Evolutionary conservation across 73 alveolate genomes (phyloP), one percentile per base, ranked within the genome.

Genomic region (Diophrys sp.): DNA sequence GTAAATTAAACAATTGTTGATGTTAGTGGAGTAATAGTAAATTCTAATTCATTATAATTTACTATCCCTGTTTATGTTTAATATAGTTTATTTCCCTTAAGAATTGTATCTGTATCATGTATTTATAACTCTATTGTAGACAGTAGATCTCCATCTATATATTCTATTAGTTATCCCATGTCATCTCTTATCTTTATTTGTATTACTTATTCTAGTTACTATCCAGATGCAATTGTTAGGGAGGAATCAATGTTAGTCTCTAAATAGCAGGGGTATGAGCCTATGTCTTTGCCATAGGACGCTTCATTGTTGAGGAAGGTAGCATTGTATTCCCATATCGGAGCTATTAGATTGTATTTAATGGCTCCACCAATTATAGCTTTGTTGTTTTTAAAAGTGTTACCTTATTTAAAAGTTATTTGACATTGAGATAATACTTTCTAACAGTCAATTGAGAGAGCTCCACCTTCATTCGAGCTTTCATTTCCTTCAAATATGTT

Each of bases 311-410:
- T 70, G 8, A 26, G 18, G 24, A 70, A 70, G 18, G 77, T 70
- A 5, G 8, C 57, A 14, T 70, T 28, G 8, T 28, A 8, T 5
- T 24, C 24, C 62, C 62, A 44, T 26, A 5, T 29, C 56, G 77
- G 77, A 2, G 5, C 5, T 25, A 27, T 14, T 14, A n/a, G 31
- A 29, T 70, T 28, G 24, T 70, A 28, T 5, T 70, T 24, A 5
- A 70, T 28, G 8, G 77, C 77, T 28, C 77, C 77, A 24, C 77
- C 77, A n/a, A 14, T 24, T 5, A 70, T 18, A n/a, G 54, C 77
- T 70, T 2, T 24, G 31, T 70, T 70, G 24, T 31, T 70, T 28
- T 27, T 11, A 70, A 70, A 70, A 5, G n/a, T 44, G 18, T 44
- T 44, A 44, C 5, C 62, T 18, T 44, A 18, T 11, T 44, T 18